A percentile compares a stretch with the other conserved stretches of the same genome.
These are phyloP conservation scores for Apiospora hydei DNA, from an alignment of 2,329 filamentous ascomycete genomes.

Conservation along the genomic window DNA sequence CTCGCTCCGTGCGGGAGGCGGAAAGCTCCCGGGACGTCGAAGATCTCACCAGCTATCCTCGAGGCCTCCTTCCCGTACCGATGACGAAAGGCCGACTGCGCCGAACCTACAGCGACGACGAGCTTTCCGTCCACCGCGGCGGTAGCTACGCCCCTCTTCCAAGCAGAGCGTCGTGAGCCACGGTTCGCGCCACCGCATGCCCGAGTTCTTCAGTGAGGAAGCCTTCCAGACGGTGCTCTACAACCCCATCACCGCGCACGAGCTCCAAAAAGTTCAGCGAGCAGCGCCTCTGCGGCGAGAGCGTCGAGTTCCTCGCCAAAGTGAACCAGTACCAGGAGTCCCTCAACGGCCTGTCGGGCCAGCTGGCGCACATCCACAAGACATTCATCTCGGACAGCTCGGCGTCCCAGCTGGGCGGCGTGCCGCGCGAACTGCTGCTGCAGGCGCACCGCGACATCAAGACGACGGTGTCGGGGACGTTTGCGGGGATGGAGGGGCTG, in stretches of 20 bases:
- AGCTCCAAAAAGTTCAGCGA: constrained; percentile 50
- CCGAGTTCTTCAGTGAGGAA: constrained; percentile 51
- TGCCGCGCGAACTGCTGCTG: constrained; percentile 37
- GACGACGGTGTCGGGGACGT: constrained; percentile 40
- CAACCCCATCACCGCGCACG: constrained; percentile 51
- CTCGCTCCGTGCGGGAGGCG: not conserved
- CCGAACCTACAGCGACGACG: not conserved
- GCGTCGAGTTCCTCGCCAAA: constrained; percentile 55
- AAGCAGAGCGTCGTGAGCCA: constrained; percentile 19
- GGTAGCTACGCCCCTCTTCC: not conserved
- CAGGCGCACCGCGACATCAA: constrained; percentile 38
- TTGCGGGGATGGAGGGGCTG: constrained; percentile 47
- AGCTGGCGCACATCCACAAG: constrained; percentile 46
- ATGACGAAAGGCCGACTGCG: not conserved
- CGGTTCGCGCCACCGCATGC: constrained; percentile 32
- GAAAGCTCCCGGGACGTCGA: not conserved
- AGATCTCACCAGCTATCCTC: not conserved
- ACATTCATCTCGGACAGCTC: constrained; percentile 36
- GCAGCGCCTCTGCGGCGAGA: constrained; percentile 48
- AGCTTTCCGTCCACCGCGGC: not conserved
- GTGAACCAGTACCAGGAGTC: constrained; percentile 53
- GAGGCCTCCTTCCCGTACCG: not conserved
- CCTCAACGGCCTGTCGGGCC: constrained; percentile 47
- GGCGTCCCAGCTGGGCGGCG: constrained; percentile 34
- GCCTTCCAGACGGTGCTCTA: constrained; percentile 51